Evolutionary conservation across 768 basidiomycete genomes (phyloP), one percentile per base, ranked within the genome.

Genomic region (Lactarius sp.): DNA sequence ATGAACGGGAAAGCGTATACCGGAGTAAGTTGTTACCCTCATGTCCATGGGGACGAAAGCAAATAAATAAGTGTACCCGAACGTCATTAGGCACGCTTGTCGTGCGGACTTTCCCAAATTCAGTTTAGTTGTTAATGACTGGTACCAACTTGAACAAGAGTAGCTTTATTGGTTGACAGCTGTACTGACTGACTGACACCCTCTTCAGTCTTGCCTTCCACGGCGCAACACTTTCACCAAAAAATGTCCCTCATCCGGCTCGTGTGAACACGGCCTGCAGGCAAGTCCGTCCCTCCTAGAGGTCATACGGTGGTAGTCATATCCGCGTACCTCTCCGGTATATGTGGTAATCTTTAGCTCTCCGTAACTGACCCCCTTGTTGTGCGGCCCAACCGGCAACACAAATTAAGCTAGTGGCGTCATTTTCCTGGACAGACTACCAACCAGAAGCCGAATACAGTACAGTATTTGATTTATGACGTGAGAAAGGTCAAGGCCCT

Each of bases 101-200:
- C 34, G 42, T 41, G 58, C n/a, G 34, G 42, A 20, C 56, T 57
- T 62, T 58, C 22, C 61, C 62, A 20, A 3, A 58, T 62, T 18
- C 44, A 52, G 56, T 27, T 39, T 58, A 62, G 62, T n/a, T 27
- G 42, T 44, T 12, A 10, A 9, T 31, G 16, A 36, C 39, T 46
- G 22, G 22, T 22, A 22, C 22, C 22, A 27, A 27, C 27, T 27
- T 27, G 27, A 27, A 27, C 27, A 27, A 27, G 27, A 27, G 27
- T 27, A 27, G 27, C 27, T 27, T 27, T 27, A 27, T 27, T 27
- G 27, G 27, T 27, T 27, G 27, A 27, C 27, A 27, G 27, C 27
- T 27, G 27, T 27, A 27, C 27, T 27, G 27, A 27, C 27, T 27
- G 27, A 27, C 27, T 27, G 27, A 27, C 27, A 27, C 2, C 27